Evolutionary conservation across 805 yeast genomes (phyloP), one percentile per base, ranked within the genome.

Genomic region (Saturnispora bothae): DNA sequence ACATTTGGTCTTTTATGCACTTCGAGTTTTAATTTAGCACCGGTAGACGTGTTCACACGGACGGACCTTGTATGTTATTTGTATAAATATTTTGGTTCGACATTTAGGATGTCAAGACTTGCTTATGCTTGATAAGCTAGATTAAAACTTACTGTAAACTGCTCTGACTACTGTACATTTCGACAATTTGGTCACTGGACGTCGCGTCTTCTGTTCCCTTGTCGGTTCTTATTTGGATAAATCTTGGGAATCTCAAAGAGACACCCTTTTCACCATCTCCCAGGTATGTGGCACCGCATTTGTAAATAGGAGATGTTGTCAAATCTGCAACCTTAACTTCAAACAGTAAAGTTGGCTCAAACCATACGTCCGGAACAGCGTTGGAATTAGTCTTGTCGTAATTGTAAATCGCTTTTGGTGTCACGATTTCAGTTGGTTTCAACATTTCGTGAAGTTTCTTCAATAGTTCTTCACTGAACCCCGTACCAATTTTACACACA

Each of bases 401-500:
- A 3, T 78, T 67, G 45, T 72, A 75, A 39, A 77, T 81, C 0
- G 82, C 65, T 48, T 78, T 83, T 2, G 95, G 82, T 8, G 56
- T 62, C 0, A 59, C 48, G 10, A 76, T 70, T 35, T 77, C 94
- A 0, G 51, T 47, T 57, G 83, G 78, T 30, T 78, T 73, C 41
- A 92, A 66, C 34, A 65, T 65, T 19, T 68, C 71, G 49, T 78
- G 66, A 23, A 92, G 56, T 20, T 60, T 60, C 26, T 73, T 74
- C 41, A 92, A 66, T 51, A 77, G 71, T 46, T 80, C 96, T 47
- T 92, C 98, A 29, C 86, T 74, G 53, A 92, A 92, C 0, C 98
- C 98, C 1, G 98, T 92, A 34, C 98, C 98, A 39, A 94, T 88
- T 57, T 92, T 92, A 63, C 98, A 92, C 30, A 94, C 80, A 0